These are phyloP conservation scores for Cryptosporidium xiaoi DNA, from an alignment of 169 alveolate genomes.

Conservation along the genomic window DNA sequence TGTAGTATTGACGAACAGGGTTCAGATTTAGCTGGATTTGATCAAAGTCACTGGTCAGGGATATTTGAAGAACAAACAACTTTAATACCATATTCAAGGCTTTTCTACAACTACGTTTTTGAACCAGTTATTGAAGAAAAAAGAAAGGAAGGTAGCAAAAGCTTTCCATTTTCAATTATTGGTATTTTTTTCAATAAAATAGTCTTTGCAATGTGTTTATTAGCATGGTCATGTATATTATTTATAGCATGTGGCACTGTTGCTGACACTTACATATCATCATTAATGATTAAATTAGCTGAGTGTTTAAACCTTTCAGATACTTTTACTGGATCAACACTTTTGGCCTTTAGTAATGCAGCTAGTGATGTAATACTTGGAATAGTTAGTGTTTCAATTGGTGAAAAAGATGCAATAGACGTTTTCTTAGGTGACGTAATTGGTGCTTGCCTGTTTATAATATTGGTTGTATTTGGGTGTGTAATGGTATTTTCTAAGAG, in stretches of 20 bases:
- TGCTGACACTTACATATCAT: conserved; percentile 68
- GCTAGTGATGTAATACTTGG: conserved; percentile 73
- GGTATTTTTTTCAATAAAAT: conserved; percentile 33
- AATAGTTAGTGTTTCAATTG: conserved; percentile 58
- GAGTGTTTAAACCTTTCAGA: conserved; percentile 59
- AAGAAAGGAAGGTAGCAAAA: neutral
- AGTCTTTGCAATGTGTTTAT: conserved; percentile 33
- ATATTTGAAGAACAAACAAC: conserved; percentile 37
- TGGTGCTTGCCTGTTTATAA: conserved; percentile 62
- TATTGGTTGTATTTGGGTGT: conserved; percentile 70
- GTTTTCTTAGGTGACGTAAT: conserved; percentile 65
- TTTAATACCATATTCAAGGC: conserved; percentile 36
- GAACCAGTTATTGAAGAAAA: conserved; percentile 32
- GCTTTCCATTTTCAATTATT: neutral
- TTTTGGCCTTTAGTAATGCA: conserved; percentile 67
- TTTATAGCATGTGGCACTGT: conserved; percentile 73
- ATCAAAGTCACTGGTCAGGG: conserved; percentile 34
- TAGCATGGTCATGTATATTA: conserved; percentile 55
- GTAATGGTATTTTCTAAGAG: conserved; percentile 69
- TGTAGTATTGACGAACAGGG: conserved; percentile 50
- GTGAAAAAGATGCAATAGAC: conserved; percentile 65
- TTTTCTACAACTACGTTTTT: conserved; percentile 41
- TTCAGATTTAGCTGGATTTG: conserved; percentile 20
- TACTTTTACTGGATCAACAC: conserved; percentile 72
- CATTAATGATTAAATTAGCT: conserved; percentile 55